Conservation (phyloP, 352 stramenopile genomes). For the Aphanomyces invadans region DNA sequence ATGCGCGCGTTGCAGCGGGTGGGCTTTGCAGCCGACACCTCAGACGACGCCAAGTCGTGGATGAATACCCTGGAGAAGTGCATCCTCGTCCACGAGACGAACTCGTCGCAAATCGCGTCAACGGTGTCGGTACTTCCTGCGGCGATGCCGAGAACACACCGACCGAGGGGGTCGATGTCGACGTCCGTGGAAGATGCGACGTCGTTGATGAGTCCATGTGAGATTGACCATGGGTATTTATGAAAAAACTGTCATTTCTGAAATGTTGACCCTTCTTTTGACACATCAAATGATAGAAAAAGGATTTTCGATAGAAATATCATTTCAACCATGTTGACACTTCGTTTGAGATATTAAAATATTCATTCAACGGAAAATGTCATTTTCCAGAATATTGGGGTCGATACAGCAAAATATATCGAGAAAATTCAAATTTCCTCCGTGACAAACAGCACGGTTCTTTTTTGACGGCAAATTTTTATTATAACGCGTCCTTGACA, state of each 20-base stretch:
- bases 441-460: too few relatives aligned
- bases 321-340: too few relatives aligned
- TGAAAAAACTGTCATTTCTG: background rate
- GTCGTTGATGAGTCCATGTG: background rate
- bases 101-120: background rate
- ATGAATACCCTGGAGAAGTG: slow-evolving; percentile 2
- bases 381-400: too few relatives aligned
- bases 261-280: slow-evolving; percentile 1
- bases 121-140: background rate
- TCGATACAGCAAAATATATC: too few relatives aligned
- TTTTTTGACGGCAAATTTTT: background rate
- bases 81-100: background rate
- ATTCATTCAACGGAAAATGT: too few relatives aligned
- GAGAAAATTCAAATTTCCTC: too few relatives aligned
- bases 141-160: background rate
- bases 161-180: background rate
- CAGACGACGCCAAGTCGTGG: slow-evolving; percentile 4
- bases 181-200: background rate
- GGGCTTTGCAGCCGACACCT: background rate
- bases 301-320: too few relatives aligned
- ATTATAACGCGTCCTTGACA: slow-evolving; percentile 21
- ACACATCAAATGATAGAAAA: background rate
- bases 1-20: background rate
- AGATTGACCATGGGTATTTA: background rate
- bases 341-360: too few relatives aligned